phyloP scores from a whole-genome alignment of 805 yeast genomes.

The Barnettozyma siamensis region DNA sequence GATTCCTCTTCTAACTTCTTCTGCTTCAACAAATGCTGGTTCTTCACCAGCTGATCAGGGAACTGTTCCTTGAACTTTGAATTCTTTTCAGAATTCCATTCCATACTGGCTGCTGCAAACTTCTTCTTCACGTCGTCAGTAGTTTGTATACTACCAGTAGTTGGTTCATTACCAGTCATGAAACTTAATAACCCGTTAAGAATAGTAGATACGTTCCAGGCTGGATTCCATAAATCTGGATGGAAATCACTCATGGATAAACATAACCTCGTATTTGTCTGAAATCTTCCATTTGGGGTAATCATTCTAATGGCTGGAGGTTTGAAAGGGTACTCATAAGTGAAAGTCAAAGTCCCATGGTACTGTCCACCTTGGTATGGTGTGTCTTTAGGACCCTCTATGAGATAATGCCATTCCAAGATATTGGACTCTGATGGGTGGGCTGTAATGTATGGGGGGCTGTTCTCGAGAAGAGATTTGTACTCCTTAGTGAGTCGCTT shows the following conservation, averaged over 20 bases:
- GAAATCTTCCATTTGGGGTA: slow-evolving; percentile 87
- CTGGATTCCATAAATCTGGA: slow-evolving; percentile 94
- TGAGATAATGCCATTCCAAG: slow-evolving; percentile 88
- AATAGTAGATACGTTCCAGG: slow-evolving; percentile 90
- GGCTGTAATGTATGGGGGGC: slow-evolving; percentile 81
- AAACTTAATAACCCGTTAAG: slow-evolving; percentile 82
- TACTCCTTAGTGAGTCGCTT: slow-evolving; percentile 70
- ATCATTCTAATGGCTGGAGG: slow-evolving; percentile 88
- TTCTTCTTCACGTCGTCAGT: slow-evolving; percentile 49
- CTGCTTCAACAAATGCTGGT: slow-evolving; percentile 5
- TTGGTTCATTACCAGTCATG: slow-evolving; percentile 82
- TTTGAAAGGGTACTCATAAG: slow-evolving; percentile 81
- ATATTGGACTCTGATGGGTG: slow-evolving; percentile 85
- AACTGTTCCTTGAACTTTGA: slow-evolving; percentile 56
- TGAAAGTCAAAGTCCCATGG: slow-evolving; percentile 82
- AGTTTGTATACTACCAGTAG: slow-evolving; percentile 77
- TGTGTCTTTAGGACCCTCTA: slow-evolving; percentile 88
- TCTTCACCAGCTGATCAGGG: slow-evolving; percentile 39
- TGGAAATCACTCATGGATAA: slow-evolving; percentile 92
- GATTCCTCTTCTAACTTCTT: slow-evolving; percentile 1
- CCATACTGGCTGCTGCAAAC: slow-evolving; percentile 54
- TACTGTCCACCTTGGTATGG: slow-evolving; percentile 85
- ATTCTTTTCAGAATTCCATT: slow-evolving; percentile 54
- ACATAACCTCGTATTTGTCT: slow-evolving; percentile 75
- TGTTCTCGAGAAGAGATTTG: slow-evolving; percentile 66